Evolutionary conservation across 2,329 filamentous ascomycete species (phyloP), one percentile per base, ranked within the genome.

Genomic region (Stagonosporopsis cucurbitacearum): DNA sequence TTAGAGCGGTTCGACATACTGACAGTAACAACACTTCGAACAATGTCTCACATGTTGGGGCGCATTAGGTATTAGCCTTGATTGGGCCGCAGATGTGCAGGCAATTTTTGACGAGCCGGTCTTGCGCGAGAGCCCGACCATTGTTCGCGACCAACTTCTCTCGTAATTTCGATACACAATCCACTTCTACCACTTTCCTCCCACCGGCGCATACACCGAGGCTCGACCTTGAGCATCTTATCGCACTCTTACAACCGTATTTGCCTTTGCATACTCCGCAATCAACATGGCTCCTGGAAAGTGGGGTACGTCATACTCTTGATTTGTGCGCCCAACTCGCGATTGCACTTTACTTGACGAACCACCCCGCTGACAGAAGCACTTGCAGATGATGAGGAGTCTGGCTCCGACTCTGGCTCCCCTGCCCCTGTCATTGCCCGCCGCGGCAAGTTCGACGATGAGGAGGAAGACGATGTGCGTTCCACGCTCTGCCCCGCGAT

Each of bases 361-460:
- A 42, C 40, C 36, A 23, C 28, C 30, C 20, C 23, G 59, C 70
- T 73, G 43, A 74, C 63, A 39, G 32, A 11, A 4, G 15, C 32
- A 30, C 20, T 45, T 37, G 50, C 64, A 78, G 79, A 82, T 57
- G 80, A 86, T 60, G 86, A 88, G 60, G 84, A 87, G 66, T 82
- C 82, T 64, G 77, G 76, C 56, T 82, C 80, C 63, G 79, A 80
- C 57, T 76, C 81, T 62, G 77, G 77, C 48, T 74, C 78, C 48
- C 80, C 81, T 2, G 77, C 79, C 20, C 76, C 75, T 22, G 72
- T 80, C 44, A 76, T 80, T 12, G 74, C 76, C 40, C 76, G 79
- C 51, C 81, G 85, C 62, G 79, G 84, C 75, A 92, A 95, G 80
- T 96, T 96, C 72, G 92, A 95, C 67, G 94, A 98, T 67, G 94